Percentiles rank a stretch among this genome's conserved stretches.
These are phyloP conservation scores for Mitragyna speciosa DNA, from an alignment of 257 asterid genomes.

Conservation along the genomic window DNA sequence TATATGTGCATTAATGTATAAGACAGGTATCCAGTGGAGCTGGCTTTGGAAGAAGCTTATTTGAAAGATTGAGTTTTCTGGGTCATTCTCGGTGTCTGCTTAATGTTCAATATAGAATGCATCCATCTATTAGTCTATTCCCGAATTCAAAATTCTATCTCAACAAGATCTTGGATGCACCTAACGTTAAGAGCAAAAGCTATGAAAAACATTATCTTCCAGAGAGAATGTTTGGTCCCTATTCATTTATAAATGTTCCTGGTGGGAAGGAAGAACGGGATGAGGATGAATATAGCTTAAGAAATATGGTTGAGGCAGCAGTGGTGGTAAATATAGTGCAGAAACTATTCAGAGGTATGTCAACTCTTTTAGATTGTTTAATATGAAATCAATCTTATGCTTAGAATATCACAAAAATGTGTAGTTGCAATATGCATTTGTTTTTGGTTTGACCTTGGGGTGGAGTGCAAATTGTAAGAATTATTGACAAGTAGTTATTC, in stretches of 20 bases:
- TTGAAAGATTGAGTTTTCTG: slow-evolving; percentile 51
- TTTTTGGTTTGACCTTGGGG: background rate
- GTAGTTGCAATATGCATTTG: background rate
- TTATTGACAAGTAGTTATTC: no score
- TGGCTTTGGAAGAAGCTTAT: slow-evolving; percentile 65
- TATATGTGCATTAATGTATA: slow-evolving; percentile 18
- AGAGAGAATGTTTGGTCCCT: background rate
- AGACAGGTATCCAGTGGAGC: slow-evolving; percentile 42
- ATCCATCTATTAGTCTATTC: slow-evolving; percentile 50
- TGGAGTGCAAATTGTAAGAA: background rate
- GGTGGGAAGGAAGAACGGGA: background rate
- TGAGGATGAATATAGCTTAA: slow-evolving; percentile 3
- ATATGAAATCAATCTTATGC: background rate
- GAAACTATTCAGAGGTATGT: slow-evolving; percentile 50
- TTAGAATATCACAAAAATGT: background rate
- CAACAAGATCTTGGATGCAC: slow-evolving; percentile 45
- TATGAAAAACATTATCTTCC: background rate
- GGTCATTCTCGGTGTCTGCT: slow-evolving; percentile 54
- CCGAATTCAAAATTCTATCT: slow-evolving; percentile 51
- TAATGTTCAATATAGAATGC: slow-evolving; percentile 60
- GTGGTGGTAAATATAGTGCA: slow-evolving; percentile 46
- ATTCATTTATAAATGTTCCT: background rate
- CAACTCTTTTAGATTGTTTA: background rate
- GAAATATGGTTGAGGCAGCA: slow-evolving; percentile 72
- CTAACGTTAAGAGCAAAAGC: slow-evolving; percentile 25